Evolutionary conservation across 306 rosid genomes (phyloP).

Genomic region (Oemleria cerasiformis): DNA sequence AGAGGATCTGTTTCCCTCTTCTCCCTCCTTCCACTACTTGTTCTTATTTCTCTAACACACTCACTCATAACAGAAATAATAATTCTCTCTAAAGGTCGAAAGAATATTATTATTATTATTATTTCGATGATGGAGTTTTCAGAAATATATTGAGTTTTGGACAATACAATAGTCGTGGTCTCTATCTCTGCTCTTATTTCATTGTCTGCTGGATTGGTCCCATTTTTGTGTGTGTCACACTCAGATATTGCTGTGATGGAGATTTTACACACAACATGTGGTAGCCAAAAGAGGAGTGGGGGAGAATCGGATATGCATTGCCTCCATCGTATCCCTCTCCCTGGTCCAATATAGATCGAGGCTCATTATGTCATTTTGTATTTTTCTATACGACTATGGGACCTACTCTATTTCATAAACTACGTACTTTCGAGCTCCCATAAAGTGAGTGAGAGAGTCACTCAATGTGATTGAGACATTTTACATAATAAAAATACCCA

Average conservation of each 20-base stretch:
- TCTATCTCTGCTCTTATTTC: slow-evolving; percentile 2
- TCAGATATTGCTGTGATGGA: slow-evolving; percentile 30
- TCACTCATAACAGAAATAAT: slow-evolving; percentile 28
- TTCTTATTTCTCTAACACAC: slow-evolving; percentile 33
- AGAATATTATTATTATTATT: too few relatives aligned
- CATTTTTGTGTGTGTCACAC: slow-evolving; percentile 23
- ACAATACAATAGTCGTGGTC: neutral
- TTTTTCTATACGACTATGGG: neutral
- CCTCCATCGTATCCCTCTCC: neutral
- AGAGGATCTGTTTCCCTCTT: slow-evolving; percentile 40
- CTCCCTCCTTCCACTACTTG: slow-evolving; percentile 32
- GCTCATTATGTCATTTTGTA: neutral
- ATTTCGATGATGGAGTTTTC: neutral
- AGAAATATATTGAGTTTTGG: slow-evolving; percentile 3
- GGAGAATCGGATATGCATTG: neutral
- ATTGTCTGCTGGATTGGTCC: slow-evolving; percentile 31
- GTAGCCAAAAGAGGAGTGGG: slow-evolving; percentile 15
- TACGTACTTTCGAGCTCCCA: neutral
- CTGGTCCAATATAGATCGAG: slow-evolving; percentile 2
- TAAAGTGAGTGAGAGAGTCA: too few relatives aligned
- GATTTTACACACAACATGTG: slow-evolving; percentile 44
- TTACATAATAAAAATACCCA: too few relatives aligned
- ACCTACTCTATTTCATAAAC: neutral
- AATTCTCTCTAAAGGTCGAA: slow-evolving; percentile 14
- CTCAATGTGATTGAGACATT: too few relatives aligned